Evolutionary conservation across 108 stramenopile genomes (phyloP).

Genomic region (Fragilaria radians): DNA sequence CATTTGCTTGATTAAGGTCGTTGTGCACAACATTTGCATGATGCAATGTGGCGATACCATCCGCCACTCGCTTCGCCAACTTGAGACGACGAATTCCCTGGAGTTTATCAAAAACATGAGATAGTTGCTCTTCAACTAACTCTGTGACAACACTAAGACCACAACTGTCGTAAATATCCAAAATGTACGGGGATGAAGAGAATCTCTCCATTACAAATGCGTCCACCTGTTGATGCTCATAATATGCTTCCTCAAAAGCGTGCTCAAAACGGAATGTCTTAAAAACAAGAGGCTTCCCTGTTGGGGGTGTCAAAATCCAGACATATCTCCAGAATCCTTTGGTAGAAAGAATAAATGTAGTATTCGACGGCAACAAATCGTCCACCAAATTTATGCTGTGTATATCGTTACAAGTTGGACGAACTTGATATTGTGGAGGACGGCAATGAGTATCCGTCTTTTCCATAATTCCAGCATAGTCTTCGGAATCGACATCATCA

Average conservation of each 20-base stretch:
- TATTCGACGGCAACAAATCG: not conserved
- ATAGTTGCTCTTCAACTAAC: slow-evolving; percentile 8
- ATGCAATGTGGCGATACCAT: slow-evolving; percentile 30
- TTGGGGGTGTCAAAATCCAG: not conserved
- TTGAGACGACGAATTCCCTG: slow-evolving; percentile 11
- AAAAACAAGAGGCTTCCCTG: slow-evolving; percentile 8
- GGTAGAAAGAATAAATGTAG: not conserved
- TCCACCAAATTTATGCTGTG: slow-evolving; percentile 39
- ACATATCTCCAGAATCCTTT: slow-evolving; percentile 8
- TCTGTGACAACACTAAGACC: slow-evolving; percentile 33
- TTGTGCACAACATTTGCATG: slow-evolving; percentile 22
- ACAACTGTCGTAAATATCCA: slow-evolving; percentile 37
- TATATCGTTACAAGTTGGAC: slow-evolving; percentile 55
- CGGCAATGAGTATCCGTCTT: not conserved
- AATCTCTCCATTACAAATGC: slow-evolving; percentile 42
- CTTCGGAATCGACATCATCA: not conserved
- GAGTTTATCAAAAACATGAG: slow-evolving; percentile 6
- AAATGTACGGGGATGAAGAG: slow-evolving; percentile 25
- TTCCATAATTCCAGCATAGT: not conserved
- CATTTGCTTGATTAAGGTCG: slow-evolving; percentile 32
- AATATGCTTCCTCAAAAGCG: slow-evolving; percentile 6
- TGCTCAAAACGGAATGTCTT: slow-evolving; percentile 38
- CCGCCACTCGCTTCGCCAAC: slow-evolving; percentile 19
- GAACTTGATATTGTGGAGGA: slow-evolving; percentile 5
- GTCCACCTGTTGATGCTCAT: slow-evolving; percentile 25